Evolutionary conservation across 139 green algal genomes (phyloP).

Genomic region (Dunaliella sp.): DNA sequence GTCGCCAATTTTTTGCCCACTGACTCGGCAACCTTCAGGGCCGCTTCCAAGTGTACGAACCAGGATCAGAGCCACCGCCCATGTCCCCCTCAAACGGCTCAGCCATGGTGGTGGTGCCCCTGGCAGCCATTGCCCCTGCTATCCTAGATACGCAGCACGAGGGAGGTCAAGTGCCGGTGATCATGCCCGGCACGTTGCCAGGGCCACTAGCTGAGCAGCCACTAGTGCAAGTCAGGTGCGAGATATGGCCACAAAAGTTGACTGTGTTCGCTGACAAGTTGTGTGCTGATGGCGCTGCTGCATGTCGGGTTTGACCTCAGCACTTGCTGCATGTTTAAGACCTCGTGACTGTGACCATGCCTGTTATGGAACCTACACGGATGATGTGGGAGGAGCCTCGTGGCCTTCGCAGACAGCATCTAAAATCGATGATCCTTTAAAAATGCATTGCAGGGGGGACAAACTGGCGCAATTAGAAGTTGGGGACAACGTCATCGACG

Average conservation of each 20-base stretch:
- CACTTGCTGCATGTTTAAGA: too few species aligned
- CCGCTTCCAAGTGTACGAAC: slow-evolving; percentile 74
- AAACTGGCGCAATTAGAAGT: background rate
- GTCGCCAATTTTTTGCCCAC: background rate
- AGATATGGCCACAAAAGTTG: too few species aligned
- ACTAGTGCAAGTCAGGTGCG: background rate
- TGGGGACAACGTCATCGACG: background rate
- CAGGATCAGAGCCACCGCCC: slow-evolving; percentile 28
- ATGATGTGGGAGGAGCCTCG: too few species aligned
- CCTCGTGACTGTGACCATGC: too few species aligned
- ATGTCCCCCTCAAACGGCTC: slow-evolving; percentile 24
- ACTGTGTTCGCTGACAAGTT: too few species aligned
- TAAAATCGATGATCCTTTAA: too few species aligned
- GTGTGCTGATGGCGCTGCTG: too few species aligned
- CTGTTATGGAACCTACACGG: too few species aligned
- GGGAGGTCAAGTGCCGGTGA: background rate
- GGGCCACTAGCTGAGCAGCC: background rate
- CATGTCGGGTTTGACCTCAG: too few species aligned
- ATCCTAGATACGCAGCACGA: background rate
- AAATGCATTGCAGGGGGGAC: background rate
- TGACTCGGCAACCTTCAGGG: slow-evolving; percentile 39
- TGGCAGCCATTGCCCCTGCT: background rate
- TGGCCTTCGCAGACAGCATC: too few species aligned
- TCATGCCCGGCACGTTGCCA: background rate
- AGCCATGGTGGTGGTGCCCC: background rate